Evolutionary conservation across 805 yeast genomes (phyloP).

Genomic region (Blastobotrys americana): DNA sequence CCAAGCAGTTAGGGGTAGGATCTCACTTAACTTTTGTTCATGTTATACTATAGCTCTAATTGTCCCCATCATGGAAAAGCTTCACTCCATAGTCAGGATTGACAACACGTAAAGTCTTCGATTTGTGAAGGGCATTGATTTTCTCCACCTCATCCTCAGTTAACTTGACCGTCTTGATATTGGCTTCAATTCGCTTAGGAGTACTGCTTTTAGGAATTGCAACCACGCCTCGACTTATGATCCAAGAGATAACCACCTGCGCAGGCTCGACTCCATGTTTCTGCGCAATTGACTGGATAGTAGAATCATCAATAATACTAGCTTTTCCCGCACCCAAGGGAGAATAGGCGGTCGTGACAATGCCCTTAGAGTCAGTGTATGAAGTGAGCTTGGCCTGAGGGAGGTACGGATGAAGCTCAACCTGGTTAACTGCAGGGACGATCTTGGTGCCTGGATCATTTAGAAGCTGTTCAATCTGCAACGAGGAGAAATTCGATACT

Average conservation of each 20-base stretch:
- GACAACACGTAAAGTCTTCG: not conserved
- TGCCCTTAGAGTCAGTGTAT: slow-evolving; percentile 45
- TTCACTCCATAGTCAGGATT: not conserved
- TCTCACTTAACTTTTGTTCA: too few species aligned
- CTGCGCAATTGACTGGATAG: slow-evolving; percentile 45
- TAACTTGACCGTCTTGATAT: slow-evolving; percentile 34
- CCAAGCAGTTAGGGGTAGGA: too few species aligned
- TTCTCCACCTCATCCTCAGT: slow-evolving; percentile 36
- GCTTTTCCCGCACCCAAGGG: slow-evolving; percentile 64
- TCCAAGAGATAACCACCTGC: slow-evolving; percentile 57
- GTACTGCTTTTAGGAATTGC: slow-evolving; percentile 55
- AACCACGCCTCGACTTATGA: slow-evolving; percentile 51
- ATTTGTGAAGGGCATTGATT: slow-evolving; percentile 24
- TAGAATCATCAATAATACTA: slow-evolving; percentile 41
- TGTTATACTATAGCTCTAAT: too few species aligned
- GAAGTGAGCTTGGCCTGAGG: slow-evolving; percentile 55
- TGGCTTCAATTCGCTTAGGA: slow-evolving; percentile 41
- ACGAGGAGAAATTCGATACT: slow-evolving; percentile 60
- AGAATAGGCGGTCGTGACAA: slow-evolving; percentile 63
- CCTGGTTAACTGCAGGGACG: slow-evolving; percentile 65
- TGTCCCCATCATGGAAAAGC: not conserved
- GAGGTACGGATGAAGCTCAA: slow-evolving; percentile 67
- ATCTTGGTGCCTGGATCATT: slow-evolving; percentile 28
- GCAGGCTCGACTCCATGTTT: slow-evolving; percentile 47
- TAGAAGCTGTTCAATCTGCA: slow-evolving; percentile 45